Evolutionary conservation across 768 basidiomycete genomes (phyloP), one percentile per base, ranked within the genome.

Genomic region (Austroboletus eburneus): DNA sequence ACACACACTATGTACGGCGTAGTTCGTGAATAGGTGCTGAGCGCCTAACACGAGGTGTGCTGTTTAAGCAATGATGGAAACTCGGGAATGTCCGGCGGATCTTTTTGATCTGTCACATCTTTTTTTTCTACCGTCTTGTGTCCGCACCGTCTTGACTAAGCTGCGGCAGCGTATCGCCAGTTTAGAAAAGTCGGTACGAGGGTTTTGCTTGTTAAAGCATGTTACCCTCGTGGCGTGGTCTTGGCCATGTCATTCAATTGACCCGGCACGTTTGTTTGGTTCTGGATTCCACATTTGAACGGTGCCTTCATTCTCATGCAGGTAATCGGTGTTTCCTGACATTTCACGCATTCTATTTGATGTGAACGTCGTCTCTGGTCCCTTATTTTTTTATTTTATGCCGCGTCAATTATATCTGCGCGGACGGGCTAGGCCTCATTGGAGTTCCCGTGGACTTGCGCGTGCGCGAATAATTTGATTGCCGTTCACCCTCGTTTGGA

Each of bases 41-140:
- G 48, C 50, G 49, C 52, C 33, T 17, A 35, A 44, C 58, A 59
- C 52, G 52, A 48, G 50, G 50, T 44, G 54, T 55, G 62, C 42
- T 21, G 44, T 51, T 43, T 40, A 16, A 43, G 37, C 45, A 48
- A 27, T 24, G 52, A 60, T 56, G 39, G 44, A 59, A 46, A 42
- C 50, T 39, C 58, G 58, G 62, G 22, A 32, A 49, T 48, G 25
- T 38, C 58, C 62, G 60, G 37, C 34, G 55, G 49, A 54, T 50
- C 50, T 37, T 41, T 41, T 57, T 59, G 51, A 52, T 55, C 49
- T 55, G 32, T 50, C 36, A 39, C 35, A 25, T 43, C 48, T 41
- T 46, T 40, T 42, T 29, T 32, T 25, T 8, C 34, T 13, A 7
- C 52, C 54, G 55, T 49, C 51, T 49, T 61, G 58, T 37, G 46